Conservation (phyloP, 202 grass and related monocot genomes). For the Zizania palustris region DNA sequence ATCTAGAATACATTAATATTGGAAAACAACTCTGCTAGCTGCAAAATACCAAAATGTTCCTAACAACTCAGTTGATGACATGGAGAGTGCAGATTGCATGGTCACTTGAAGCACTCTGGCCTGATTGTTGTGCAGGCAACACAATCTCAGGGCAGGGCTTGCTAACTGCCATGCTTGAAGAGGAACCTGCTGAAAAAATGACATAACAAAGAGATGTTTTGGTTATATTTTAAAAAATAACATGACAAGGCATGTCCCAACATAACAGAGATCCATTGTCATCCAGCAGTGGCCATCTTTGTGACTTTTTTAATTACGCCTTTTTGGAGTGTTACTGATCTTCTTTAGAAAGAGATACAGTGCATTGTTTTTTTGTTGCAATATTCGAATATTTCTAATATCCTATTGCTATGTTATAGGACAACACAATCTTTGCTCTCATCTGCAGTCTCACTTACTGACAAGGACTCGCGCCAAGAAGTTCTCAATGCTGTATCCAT, state of each 20-base stretch:
- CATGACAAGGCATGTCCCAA: constrained; percentile 20
- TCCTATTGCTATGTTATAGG: constrained; percentile 55
- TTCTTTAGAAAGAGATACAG: constrained; percentile 7
- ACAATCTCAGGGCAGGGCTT: neutral
- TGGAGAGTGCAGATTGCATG: constrained; percentile 1
- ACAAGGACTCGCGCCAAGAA: constrained; percentile 84
- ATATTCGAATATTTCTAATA: constrained; percentile 36
- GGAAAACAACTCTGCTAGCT: constrained; percentile 24
- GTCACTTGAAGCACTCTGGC: constrained; percentile 16
- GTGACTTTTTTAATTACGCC: constrained; percentile 27
- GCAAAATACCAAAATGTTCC: constrained; percentile 11
- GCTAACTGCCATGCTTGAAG: neutral
- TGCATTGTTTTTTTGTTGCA: constrained; percentile 16
- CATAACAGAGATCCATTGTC: constrained; percentile 3
- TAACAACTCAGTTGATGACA: constrained; percentile 7
- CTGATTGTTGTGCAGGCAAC: neutral
- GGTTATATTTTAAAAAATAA: constrained; percentile 5
- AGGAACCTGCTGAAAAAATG: neutral
- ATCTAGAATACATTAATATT: neutral
- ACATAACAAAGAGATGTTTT: constrained; percentile 1
- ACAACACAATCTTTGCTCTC: constrained; percentile 87
- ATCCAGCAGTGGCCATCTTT: constrained; percentile 26
- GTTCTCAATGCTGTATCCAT: constrained; percentile 92
- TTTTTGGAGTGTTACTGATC: constrained; percentile 1
- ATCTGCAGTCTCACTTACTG: constrained; percentile 69